Base-by-base conservation (phyloP, 2,329 filamentous ascomycete genomes). In the Scedosporium aurantiacum region DNA sequence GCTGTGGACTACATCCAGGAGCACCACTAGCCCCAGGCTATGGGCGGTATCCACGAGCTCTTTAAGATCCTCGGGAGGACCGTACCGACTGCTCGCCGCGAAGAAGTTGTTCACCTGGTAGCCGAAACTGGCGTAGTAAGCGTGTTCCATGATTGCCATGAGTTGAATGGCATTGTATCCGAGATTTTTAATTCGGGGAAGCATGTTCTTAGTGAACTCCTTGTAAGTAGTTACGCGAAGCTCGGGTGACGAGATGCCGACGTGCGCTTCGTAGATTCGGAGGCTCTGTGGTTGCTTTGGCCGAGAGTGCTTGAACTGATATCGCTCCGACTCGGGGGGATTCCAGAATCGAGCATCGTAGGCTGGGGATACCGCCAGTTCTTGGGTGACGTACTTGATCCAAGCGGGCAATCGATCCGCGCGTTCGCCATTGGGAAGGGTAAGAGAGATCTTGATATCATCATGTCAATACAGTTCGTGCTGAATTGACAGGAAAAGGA, bases 81-180 rank as follows among this genome's bases (percentile, higher is more conserved):
- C 94, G 70, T 96, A 99, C 64, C 94, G 87, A 73, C 93, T 97
- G 74, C 92, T 97, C 12, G 93, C 92, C 28, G 94, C 94, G 69
- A 97, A 99, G 80, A 99, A 99, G 75, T 89, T 97, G 79, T 97
- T 99, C 76, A 99, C 85, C 75, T 99, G 94, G 74, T 99, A 99
- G 56, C 94, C 94, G 69, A 99, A 99, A 70, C 93, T 97, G 69
- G 94, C 94, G 73, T 99, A 99, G 80, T 99, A 99, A 58, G 94
- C 94, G 75, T 99, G 94, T 72, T 99, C 94, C 93, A 99, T 99
- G 70, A 99, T 82, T 55, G 94, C 94, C 94, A 99, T 99, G 65
- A 99, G 81, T 73, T 99, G 94, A 67, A 99, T 97, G 61, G 92
- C 89, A 71, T 99, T 97, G 79, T 99, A 99, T 47, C 93, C 94